Base-by-base conservation (phyloP, 148 eudicot species). In the Pouteria glomerata region DNA sequence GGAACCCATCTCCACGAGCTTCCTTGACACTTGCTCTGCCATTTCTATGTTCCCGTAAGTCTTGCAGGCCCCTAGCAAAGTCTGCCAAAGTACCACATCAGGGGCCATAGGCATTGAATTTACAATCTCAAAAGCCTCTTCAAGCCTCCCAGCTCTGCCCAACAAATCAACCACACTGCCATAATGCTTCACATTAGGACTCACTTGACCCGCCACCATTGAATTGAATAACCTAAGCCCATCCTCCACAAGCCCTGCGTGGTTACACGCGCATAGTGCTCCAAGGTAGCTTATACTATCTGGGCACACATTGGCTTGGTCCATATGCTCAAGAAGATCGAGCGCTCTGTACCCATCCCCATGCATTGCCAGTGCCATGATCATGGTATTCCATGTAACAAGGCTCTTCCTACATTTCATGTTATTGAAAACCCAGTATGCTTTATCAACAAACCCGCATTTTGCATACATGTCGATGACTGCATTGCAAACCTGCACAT, bases 341-440 rank as follows among this genome's bases (percentile, higher is more conserved):
- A 89, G 74, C 0, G 96, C 93, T 60, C 81, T 79, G 12, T 2
- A 26, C 4, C 87, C 96, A 71, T 82, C 85, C 10, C 96, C 96
- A 11, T 92, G 87, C 87, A 85, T 86, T 39, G 86, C 97, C 57
- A 82, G 77, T 1, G 83, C 96, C 96, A 86, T 92, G 42, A 92
- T 86, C 96, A 92, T 87, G 0, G 96, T 86, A 55, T 88, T 92
- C 91, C 96, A 92, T 0, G 93, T 86, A 72, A 92, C 83, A 61
- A 83, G 39, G 74, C 72, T 79, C 89, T 73, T 87, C 66, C 55
- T 63, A 74, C 93, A 86, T 30, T 30, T 79, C 93, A 92, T 83
- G 47, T 18, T 64, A 50, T 76, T 37, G 67, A 92, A 92, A 29
- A 86, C 81, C 61, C 45, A 21, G 70, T 77, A 83, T 0, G 93